phyloP scores from a whole-genome alignment of 2,329 filamentous ascomycete species.

The Aureobasidium mangrovei region DNA sequence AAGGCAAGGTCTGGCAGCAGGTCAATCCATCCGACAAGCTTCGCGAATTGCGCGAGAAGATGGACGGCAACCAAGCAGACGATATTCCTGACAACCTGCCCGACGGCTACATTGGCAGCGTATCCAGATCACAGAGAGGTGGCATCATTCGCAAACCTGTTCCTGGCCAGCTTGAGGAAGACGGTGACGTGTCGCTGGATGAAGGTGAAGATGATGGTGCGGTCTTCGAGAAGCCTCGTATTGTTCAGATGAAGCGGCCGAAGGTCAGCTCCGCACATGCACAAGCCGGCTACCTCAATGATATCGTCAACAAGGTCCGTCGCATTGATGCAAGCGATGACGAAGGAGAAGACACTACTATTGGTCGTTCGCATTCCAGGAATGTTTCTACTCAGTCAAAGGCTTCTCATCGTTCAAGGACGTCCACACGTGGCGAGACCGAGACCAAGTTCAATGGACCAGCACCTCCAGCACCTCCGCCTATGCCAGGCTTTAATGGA shows the following conservation, averaged over 20 bases:
- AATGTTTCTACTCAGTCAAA: not conserved
- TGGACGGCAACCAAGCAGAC: conserved; percentile 53
- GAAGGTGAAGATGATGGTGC: conserved; percentile 53
- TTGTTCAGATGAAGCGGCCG: conserved; percentile 72
- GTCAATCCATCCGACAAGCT: conserved; percentile 84
- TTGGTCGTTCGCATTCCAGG: conserved; percentile 60
- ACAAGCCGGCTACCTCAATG: conserved; percentile 50
- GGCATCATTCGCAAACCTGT: conserved; percentile 30
- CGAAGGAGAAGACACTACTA: conserved; percentile 61
- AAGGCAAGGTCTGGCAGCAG: conserved; percentile 81
- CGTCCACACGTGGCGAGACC: not conserved
- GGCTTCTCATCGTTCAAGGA: not conserved
- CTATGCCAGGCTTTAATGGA: conserved; percentile 18
- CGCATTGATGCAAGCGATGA: conserved; percentile 65
- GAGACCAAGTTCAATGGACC: conserved; percentile 31
- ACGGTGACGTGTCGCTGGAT: conserved; percentile 40
- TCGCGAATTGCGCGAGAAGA: conserved; percentile 84
- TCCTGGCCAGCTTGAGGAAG: conserved; percentile 28
- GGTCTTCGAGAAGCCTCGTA: conserved; percentile 67
- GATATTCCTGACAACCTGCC: not conserved
- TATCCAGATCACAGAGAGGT: conserved; percentile 32
- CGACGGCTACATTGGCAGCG: conserved; percentile 16
- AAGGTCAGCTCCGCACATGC: conserved; percentile 42
- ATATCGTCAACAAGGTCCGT: conserved; percentile 58
- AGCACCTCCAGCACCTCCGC: conserved; percentile 21